These are phyloP conservation scores for Mimosa bimucronata DNA, from an alignment of 306 rosid species.

Conservation along the genomic window DNA sequence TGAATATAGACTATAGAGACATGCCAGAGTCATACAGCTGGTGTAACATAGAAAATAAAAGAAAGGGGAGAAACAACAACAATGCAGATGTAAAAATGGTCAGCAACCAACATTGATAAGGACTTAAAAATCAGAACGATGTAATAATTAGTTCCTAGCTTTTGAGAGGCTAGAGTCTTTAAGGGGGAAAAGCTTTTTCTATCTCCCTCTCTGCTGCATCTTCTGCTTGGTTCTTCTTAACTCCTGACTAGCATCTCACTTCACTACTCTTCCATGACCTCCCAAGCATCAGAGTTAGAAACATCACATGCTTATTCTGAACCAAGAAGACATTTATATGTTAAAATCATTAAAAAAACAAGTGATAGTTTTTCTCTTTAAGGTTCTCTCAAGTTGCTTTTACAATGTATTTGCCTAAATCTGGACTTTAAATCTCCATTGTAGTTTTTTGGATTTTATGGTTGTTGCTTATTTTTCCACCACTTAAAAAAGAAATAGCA, in stretches of 20 bases:
- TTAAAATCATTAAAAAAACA: background rate
- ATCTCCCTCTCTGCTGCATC: background rate
- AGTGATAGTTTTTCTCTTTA: background rate
- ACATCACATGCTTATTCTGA: background rate
- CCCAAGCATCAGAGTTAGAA: background rate
- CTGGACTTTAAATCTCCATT: background rate
- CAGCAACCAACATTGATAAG: background rate
- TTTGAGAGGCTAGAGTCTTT: background rate
- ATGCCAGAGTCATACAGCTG: background rate
- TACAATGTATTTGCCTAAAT: background rate
- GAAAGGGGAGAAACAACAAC: background rate
- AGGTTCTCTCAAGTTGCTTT: background rate
- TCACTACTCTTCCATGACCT: background rate
- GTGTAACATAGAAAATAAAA: background rate
- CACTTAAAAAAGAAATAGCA: background rate
- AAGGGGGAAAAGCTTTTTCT: background rate
- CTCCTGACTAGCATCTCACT: background rate
- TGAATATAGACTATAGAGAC: background rate
- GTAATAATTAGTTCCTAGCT: background rate
- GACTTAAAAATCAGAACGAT: background rate
- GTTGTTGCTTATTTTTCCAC: background rate
- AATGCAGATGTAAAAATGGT: background rate
- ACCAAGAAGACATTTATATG: background rate
- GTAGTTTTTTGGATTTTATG: background rate
- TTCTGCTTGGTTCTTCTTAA: background rate